Base-by-base conservation (phyloP, 2,329 filamentous ascomycete species). In the Venturia nashicola region DNA sequence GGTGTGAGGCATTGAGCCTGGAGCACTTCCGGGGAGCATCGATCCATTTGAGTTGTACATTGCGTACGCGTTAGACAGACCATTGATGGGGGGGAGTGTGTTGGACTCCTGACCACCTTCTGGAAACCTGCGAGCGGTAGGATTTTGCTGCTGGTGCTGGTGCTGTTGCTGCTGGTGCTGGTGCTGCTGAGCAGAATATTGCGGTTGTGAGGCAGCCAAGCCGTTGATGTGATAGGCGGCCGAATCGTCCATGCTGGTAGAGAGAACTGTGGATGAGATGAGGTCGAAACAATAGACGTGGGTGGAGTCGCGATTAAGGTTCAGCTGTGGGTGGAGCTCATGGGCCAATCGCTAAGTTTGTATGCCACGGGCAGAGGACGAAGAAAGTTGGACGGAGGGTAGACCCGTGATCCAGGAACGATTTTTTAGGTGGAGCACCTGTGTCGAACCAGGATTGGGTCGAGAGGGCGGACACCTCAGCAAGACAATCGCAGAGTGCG, bases 61-160 rank as follows among this genome's bases (percentile, higher is more conserved):
- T 27, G 32, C 34, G 48, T 51, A 51, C 32, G 51, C 7, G 51
- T 36, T 57, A 3, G 51, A 34, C 32, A 57, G 11, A 36, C 61
- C 61, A 40, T 63, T 63, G 36, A 63, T 55, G 51, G 61, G 61
- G 43, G 61, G 61, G 14, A 63, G 48, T 11, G 61, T 63, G 48
- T 63, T 63, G 32, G 61, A 63, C 36, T 63, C 61, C 20, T 60
- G 36, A 7, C 20, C 42, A 7, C 59, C 23, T 14, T 42, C 39
- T 16, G 42, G 59, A 27, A 60, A 42, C 14, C 59, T 60, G 20
- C 36, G 39, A 0, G 59, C 5, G 2, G 36, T 6, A 7, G 36
- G 36, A n/a, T 60, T 34, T 42, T 44, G 39, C 34, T 34, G 34
- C 23, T 32, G 54, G 12, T 57, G 48, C n/a, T 59, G 44, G 18